Evolutionary conservation across 2,329 filamentous ascomycete genomes (phyloP), one percentile per base, ranked within the genome.

Genomic region (Calonectria fujianensis): DNA sequence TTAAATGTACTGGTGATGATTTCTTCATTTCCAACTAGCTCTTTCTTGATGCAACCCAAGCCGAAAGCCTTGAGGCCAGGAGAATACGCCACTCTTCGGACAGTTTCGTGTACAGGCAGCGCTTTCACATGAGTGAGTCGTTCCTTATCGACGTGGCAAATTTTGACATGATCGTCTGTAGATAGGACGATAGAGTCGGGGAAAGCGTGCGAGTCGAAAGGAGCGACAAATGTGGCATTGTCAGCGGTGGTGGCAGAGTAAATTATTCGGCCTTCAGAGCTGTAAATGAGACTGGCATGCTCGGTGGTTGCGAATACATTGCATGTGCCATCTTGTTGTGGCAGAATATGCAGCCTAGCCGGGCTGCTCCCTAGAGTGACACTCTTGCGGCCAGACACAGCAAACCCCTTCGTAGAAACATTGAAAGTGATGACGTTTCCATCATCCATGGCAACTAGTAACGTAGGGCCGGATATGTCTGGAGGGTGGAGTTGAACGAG

Each of bases 211-310:
- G 94, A 90, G 83, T 98, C 91, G 82, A 99, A 97, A 0, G 94
- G 90, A 75, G 95, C 97, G 8, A 98, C 93, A 63, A 92, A 93
- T 1, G 93, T 93, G 1, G 95, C 95, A 76, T 96, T 93, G 75
- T 98, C 95, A 3, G 96, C 95, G 16, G 96, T 98, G 1, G 98
- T 95, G 2, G 97, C 96, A 6, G 96, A 98, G 85, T 97, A 99
- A 0, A 98, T 92, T 51, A 98, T 94, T 29, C 96, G 91, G 0
- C 94, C 95, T 82, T 98, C 96, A 0, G 93, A 93, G 11, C 94
- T 94, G 82, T 99, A 98, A 64, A 99, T 98, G 70, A 99, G 86
- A 76, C 95, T 98, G 0, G 97, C 95, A 82, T 98, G 95, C 81
- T 99, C 97, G 72, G 96, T 98, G 0, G 95, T 98, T 0, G 96